Evolutionary conservation across 2,329 filamentous ascomycete species (phyloP), one percentile per base, ranked within the genome.

Genomic region (Colletotrichum destructivum): DNA sequence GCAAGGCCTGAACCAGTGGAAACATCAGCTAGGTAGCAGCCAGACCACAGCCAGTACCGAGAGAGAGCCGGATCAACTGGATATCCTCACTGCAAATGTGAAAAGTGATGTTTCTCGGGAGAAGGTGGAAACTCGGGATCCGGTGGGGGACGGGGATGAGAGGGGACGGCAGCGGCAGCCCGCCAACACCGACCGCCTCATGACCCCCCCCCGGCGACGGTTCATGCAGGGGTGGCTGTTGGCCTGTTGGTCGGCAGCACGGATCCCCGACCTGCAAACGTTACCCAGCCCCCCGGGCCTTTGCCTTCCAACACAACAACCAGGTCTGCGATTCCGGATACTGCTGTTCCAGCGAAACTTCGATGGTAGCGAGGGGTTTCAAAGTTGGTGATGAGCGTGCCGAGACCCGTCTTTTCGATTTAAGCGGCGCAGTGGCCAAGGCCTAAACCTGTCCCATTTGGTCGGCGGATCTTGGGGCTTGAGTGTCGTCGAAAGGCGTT

Each of bases 151-250:
- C 49, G 49, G 54, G 44, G 6, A 35, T 16, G 59, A 35, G 4
- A 52, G 42, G 54, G 46, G 26, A 49, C n/a, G 46, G 35, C 47
- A 6, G 31, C 23, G 23, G 8, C 26, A 44, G 51, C 51, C 51
- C n/a, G 52, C 63, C 44, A 47, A 8, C 49, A 51, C 11, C 75
- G 76, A 11, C 52, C 75, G 74, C 68, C 66, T 6, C 76, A 76
- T 2, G 75, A 75, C 62, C 74, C 23, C 62, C 74, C 23, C 74
- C 26, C 26, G 56, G 72, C 73, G 63, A 35, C 76, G 77, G 55
- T 76, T 78, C 18, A 72, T 71, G 66, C 75, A 77, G 4, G 77
- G 76, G 26, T 31, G 26, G 4, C 26, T 31, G 26, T 31, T 31
- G 26, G 26, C 4, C 77, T 69, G n/a, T 8, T 54, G 55, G 26